Conservation (phyloP, 257 asterid species). For the Ocimum tenuiflorum region DNA sequence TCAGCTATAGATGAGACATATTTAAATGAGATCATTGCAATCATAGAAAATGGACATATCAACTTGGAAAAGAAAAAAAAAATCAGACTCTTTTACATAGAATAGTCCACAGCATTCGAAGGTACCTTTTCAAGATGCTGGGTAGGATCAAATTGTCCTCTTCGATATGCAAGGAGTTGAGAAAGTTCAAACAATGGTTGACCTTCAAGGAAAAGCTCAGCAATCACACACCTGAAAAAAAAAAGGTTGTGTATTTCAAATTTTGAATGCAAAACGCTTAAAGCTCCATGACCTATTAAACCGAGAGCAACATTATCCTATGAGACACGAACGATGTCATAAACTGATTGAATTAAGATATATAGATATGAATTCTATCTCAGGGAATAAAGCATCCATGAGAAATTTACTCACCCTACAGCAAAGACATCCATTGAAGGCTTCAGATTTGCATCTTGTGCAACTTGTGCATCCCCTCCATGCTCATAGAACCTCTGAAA, state of each 20-base stretch:
- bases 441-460: constrained; percentile 76
- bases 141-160: constrained; percentile 99
- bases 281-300: not conserved
- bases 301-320: not conserved
- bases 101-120: constrained; percentile 10
- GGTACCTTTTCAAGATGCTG: constrained; percentile 89
- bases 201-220: constrained; percentile 98
- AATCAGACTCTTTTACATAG: not conserved
- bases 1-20: constrained; percentile 5
- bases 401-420: constrained; percentile 75
- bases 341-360: too few relatives aligned
- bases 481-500: constrained; percentile 97
- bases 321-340: not conserved
- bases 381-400: constrained; percentile 1
- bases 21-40: constrained; percentile 6
- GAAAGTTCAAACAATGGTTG: constrained; percentile 95
- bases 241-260: constrained; percentile 18
- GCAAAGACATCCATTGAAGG: constrained; percentile 95
- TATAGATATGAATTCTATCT: not conserved
- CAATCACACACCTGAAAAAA: constrained; percentile 88
- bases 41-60: not conserved
- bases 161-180: constrained; percentile 93
- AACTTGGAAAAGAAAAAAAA: not conserved
- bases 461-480: constrained; percentile 73
- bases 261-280: constrained; percentile 6